Percentiles rank a stretch among this genome's conserved stretches.
phyloP scores from a whole-genome alignment of 176 grass and related monocot genomes.

The Thalia dealbata region DNA sequence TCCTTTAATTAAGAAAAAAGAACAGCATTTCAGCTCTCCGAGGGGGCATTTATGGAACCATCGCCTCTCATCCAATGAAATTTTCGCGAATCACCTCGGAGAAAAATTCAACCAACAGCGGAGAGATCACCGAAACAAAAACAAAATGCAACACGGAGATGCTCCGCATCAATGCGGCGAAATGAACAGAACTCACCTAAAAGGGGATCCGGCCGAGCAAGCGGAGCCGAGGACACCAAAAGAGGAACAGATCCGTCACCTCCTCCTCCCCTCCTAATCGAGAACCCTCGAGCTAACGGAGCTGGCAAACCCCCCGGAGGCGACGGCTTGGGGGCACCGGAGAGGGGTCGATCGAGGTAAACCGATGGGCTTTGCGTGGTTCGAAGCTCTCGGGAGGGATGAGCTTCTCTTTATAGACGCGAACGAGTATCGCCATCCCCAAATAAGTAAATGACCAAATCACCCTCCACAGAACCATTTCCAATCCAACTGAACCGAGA shows the following conservation, averaged over 20 bases:
- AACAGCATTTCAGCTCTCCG: background rate
- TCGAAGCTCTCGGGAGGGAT: background rate
- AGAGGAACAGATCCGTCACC: background rate
- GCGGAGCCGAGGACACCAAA: background rate
- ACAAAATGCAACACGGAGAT: background rate
- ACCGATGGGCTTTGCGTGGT: background rate
- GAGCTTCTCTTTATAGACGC: background rate
- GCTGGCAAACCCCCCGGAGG: background rate
- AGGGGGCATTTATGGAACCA: background rate
- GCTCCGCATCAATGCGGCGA: background rate
- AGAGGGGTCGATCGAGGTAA: background rate
- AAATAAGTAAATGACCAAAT: background rate
- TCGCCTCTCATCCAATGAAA: background rate
- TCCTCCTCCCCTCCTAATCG: background rate
- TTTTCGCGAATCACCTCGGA: background rate
- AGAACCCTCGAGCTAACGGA: background rate
- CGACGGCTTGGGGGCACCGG: background rate
- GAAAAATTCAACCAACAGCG: background rate
- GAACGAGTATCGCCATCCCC: no score
- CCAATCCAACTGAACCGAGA: no score
- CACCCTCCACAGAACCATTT: background rate
- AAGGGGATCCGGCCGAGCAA: background rate
- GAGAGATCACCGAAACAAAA: background rate
- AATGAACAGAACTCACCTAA: background rate
- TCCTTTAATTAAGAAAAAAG: background rate